phyloP scores from a whole-genome alignment of 495 filamentous ascomycete genomes.

The Sabuloglossum arenarium region DNA sequence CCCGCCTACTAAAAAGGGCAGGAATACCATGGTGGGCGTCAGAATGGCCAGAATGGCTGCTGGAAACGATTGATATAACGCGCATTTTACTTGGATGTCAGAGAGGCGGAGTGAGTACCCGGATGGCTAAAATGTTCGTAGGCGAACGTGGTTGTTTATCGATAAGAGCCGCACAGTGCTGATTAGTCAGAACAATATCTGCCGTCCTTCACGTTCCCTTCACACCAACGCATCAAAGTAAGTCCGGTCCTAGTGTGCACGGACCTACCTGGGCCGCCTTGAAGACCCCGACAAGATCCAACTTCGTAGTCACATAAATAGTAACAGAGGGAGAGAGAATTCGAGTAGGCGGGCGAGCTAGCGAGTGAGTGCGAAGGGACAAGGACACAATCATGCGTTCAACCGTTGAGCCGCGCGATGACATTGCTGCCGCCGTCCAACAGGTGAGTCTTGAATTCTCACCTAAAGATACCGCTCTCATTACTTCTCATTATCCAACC shows the following conservation, averaged over 20 bases:
- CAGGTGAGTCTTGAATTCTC: not conserved
- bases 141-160: not conserved
- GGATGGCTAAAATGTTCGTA: not conserved
- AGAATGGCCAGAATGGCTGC: not conserved
- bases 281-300: not conserved
- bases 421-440: not conserved
- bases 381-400: not conserved
- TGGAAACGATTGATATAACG: not conserved
- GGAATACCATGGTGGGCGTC: not conserved
- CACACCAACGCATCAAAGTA: too few relatives aligned
- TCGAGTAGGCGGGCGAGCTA: not conserved
- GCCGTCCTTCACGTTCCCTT: too few relatives aligned
- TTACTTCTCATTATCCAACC: not conserved
- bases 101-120: not conserved
- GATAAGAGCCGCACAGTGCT: slow-evolving; percentile 3
- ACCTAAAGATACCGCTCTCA: not conserved
- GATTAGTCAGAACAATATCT: too few relatives aligned
- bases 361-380: not conserved
- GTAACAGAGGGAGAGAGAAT: not conserved
- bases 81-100: not conserved
- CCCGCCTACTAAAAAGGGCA: not conserved
- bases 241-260: too few relatives aligned
- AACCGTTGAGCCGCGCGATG: not conserved
- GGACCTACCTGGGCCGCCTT: too few relatives aligned
- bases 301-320: not conserved